Conservation (phyloP, 768 basidiomycete species). For the Trametes cinnabarina region DNA sequence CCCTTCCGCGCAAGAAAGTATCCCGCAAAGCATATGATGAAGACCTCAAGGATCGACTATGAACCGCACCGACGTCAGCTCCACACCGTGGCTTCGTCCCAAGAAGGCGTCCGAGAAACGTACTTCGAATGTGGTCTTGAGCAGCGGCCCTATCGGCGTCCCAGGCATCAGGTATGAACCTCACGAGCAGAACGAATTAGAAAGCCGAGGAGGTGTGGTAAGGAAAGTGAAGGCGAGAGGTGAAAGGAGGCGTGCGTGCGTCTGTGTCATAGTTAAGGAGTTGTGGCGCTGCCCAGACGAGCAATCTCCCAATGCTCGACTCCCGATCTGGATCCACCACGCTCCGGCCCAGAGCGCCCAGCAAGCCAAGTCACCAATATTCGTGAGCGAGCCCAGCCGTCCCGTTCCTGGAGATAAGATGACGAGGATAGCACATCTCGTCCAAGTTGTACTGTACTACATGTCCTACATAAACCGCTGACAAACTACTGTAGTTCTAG, state of each 20-base stretch:
- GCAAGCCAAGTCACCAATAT: too few relatives aligned
- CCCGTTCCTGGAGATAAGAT: not conserved
- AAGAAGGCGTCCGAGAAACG: slow-evolving; percentile 16
- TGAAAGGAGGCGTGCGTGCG: not conserved
- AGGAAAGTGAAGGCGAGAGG: not conserved
- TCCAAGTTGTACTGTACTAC: too few relatives aligned
- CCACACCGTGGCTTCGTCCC: not conserved
- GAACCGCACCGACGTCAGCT: not conserved
- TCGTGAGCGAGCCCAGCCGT: too few relatives aligned
- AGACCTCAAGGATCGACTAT: slow-evolving; percentile 88
- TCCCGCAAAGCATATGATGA: slow-evolving; percentile 80
- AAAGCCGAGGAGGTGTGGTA: not conserved
- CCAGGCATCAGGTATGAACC: slow-evolving; percentile 15
- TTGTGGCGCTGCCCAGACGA: not conserved
- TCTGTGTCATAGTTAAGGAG: slow-evolving; percentile 15
- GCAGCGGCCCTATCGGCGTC: slow-evolving; percentile 43
- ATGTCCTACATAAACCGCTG: too few relatives aligned
- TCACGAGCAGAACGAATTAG: not conserved
- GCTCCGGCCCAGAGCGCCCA: not conserved
- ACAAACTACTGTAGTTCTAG: too few relatives aligned
- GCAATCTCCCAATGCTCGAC: not conserved
- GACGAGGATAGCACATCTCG: not conserved
- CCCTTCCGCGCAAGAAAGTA: slow-evolving; percentile 76
- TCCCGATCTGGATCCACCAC: slow-evolving; percentile 8
- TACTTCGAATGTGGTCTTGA: slow-evolving; percentile 60